Conservation (phyloP, 805 yeast genomes). For the Saccharomycopsis sp. region DNA sequence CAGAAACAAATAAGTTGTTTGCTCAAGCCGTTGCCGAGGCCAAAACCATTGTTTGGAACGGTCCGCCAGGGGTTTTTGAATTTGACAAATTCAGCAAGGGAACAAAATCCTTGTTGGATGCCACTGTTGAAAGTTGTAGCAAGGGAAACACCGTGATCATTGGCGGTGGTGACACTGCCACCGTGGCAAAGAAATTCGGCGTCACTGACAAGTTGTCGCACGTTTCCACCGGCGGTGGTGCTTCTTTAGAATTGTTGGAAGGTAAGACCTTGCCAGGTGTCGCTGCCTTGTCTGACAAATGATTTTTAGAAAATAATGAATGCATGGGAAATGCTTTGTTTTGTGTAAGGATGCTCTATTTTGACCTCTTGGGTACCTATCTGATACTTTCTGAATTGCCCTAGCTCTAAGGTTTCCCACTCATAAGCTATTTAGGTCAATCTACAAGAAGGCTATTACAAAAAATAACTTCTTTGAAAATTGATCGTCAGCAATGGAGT, state of each 20-base stretch:
- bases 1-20: constrained; percentile 74
- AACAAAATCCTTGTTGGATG: constrained; percentile 84
- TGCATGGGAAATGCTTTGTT: too few relatives aligned
- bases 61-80: constrained; percentile 99
- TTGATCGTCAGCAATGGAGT: too few relatives aligned
- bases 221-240: constrained; percentile 99
- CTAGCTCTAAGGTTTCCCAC: too few relatives aligned
- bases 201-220: constrained; percentile 94
- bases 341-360: too few relatives aligned
- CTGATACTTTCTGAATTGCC: too few relatives aligned
- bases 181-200: constrained; percentile 97
- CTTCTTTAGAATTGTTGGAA: constrained; percentile 95
- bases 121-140: constrained; percentile 77
- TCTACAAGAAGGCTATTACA: too few relatives aligned
- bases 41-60: constrained; percentile 99
- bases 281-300: constrained; percentile 73
- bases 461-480: too few relatives aligned
- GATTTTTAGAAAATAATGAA: too few relatives aligned
- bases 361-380: too few relatives aligned
- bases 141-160: constrained; percentile 91
- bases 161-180: constrained; percentile 99
- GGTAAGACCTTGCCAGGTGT: constrained; percentile 99
- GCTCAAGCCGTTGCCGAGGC: constrained; percentile 80
- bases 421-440: too few relatives aligned
- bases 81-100: constrained; percentile 87